phyloP scores from a whole-genome alignment of 768 basidiomycete genomes.

The Kwoniella shandongensis region DNA sequence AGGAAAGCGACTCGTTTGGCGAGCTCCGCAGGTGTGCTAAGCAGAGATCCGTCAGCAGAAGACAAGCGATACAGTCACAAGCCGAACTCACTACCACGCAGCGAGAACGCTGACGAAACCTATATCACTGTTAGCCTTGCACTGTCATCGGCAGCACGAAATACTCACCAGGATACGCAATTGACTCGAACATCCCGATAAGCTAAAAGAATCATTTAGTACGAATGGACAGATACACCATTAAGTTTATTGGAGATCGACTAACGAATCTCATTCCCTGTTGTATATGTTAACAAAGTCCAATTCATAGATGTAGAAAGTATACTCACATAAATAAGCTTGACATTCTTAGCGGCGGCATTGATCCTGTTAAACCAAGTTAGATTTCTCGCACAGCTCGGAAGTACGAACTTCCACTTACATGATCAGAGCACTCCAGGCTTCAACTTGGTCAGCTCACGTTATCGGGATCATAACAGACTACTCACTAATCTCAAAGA shows the following conservation, averaged over 20 bases:
- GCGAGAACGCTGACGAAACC: neutral
- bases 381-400: neutral
- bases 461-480: no score
- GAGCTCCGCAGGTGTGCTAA: constrained; percentile 52
- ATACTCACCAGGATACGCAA: constrained; percentile 6
- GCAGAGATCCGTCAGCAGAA: neutral
- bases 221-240: neutral
- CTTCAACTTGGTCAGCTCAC: no score
- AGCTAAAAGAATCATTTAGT: constrained; percentile 5
- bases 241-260: neutral
- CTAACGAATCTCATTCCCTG: constrained; percentile 9
- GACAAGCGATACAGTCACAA: neutral
- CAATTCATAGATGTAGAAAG: neutral
- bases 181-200: constrained; percentile 6
- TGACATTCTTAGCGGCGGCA: constrained; percentile 9
- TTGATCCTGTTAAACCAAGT: neutral
- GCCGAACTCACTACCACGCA: constrained; percentile 11
- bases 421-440: constrained; percentile 7
- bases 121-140: no score
- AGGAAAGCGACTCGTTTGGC: constrained; percentile 50
- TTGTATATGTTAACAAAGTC: no score
- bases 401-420: neutral
- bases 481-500: constrained; percentile 3
- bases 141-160: no score
- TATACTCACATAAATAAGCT: neutral